These are phyloP conservation scores for Pseudopyricularia javanii DNA, from an alignment of 2,329 filamentous ascomycete species.

Conservation along the genomic window DNA sequence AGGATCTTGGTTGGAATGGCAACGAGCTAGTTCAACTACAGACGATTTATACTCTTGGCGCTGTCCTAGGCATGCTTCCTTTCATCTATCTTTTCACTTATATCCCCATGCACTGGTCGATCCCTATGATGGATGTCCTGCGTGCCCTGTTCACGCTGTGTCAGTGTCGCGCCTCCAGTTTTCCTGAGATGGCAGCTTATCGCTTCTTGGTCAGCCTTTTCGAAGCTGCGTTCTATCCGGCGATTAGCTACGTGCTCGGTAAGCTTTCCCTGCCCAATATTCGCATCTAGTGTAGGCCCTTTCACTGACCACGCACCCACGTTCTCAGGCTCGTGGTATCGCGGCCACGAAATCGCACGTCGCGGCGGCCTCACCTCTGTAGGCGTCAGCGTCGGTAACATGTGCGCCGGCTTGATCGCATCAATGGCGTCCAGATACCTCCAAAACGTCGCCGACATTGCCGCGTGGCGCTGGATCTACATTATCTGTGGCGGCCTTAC, in stretches of 20 bases:
- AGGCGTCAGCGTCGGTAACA: slow-evolving; percentile 34
- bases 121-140: slow-evolving; percentile 35
- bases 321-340: slow-evolving; percentile 26
- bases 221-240: background rate
- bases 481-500: slow-evolving; percentile 8
- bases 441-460: slow-evolving; percentile 26
- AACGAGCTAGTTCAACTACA: slow-evolving; percentile 32
- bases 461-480: slow-evolving; percentile 27
- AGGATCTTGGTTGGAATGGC: slow-evolving; percentile 6
- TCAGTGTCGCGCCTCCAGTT: slow-evolving; percentile 35
- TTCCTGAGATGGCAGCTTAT: slow-evolving; percentile 34
- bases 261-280: too few relatives aligned
- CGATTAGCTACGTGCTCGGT: slow-evolving; percentile 11
- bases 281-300: too few relatives aligned
- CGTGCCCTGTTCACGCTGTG: slow-evolving; percentile 44
- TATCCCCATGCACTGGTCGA: slow-evolving; percentile 35
- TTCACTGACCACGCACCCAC: too few relatives aligned
- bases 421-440: slow-evolving; percentile 26
- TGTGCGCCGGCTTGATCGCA: slow-evolving; percentile 39
- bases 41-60: slow-evolving; percentile 37
- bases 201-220: slow-evolving; percentile 22
- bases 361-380: slow-evolving; percentile 40
- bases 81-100: slow-evolving; percentile 25
- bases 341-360: slow-evolving; percentile 30
- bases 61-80: slow-evolving; percentile 36